Base-by-base conservation (phyloP, 2,329 filamentous ascomycete genomes). In the Botryosphaeria dothidea region DNA sequence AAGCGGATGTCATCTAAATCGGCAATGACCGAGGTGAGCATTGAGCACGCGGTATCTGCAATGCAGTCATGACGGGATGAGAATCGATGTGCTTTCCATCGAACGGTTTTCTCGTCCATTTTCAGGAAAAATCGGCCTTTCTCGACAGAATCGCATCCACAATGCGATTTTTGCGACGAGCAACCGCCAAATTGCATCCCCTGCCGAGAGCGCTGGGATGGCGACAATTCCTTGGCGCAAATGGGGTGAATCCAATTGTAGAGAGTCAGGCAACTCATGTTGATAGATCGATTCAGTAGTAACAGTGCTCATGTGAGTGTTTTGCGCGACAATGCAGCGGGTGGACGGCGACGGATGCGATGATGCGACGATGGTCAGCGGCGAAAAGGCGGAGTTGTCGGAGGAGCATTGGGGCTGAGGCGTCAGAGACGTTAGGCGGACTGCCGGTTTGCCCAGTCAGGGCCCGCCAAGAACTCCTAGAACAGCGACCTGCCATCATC, bases 401-500 rank as follows among this genome's bases (percentile, higher is more conserved):
- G 48, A 34, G 36, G 60, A 34, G 36, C 48, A 17, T 15, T 38
- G 43, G 21, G 43, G 38, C 31, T 45, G 58, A 38, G 58, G 34
- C 43, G 45, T 11, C 31, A n/a, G 31, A 11, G 31, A 34, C 31
- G n/a, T 62, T 43, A 51, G 46, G 58, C 52, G 11, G 19, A 38
- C 56, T 31, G 56, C 19, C 19, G 31, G 19, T 38, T 34, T 52
- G 31, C 25, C 25, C 41, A 48, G 57, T 21, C 57, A n/a, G 41
- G 41, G 54, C 60, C 29, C 48, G 38, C 48, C 25, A 56, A 60
- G 56, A n/a, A 54, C 48, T 60, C 61, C 62, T 48, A 64, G 52
- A 46, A 58, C 48, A 49, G 62, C 62, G 49, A 56, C 51, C 49
- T 38, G 51, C 62, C 41, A 56, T 38, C 62, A 49, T 41, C 36